Base-by-base conservation (phyloP, 306 rosid genomes). In the Casuarina equisetifolia region DNA sequence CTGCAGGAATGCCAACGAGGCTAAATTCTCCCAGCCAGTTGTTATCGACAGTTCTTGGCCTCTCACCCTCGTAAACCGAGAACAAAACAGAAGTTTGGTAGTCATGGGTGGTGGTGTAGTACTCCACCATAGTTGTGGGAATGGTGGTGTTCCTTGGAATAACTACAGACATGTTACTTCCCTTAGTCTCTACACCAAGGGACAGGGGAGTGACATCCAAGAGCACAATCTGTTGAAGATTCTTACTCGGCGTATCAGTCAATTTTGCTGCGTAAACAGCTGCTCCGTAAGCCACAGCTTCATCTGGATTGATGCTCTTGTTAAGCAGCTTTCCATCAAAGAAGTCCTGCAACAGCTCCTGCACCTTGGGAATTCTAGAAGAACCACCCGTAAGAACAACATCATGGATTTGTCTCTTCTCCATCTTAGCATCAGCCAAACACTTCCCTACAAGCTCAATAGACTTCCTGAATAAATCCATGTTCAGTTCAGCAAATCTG, bases 271-370 rank as follows among this genome's bases (percentile, higher is more conserved):
- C 76, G 4, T 54, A 67, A 40, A 73, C 46, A 32, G 51, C 39
- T 0, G 76, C 76, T 13, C 82, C 78, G 5, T 79, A 62, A 4
- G 82, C 82, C 38, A 72, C 77, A 50, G 73, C 82, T 55, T 79
- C 78, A 42, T 79, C 78, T 0, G 73, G 72, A 25, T 79, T 62
- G 50, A 79, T 61, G 68, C 78, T 72, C 73, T 73, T 79, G 71
- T 70, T 72, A 49, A 79, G 78, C 74, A 50, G 73, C 78, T 79
- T 79, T 11, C 82, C 82, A 17, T 79, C 66, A 42, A 79, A 79
- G 66, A 72, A 72, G 38, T 72, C 82, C 16, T 62, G 63, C 53
- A 79, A 72, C 11, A 79, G 12, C 15, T 79, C 19, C 9, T 79
- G 82, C 6, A 79, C 64, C 62, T 13, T 40, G 7, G 82, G 78